Conservation (phyloP, 192 early-diverging fungal genomes). For the Coemansia pectinata region DNA sequence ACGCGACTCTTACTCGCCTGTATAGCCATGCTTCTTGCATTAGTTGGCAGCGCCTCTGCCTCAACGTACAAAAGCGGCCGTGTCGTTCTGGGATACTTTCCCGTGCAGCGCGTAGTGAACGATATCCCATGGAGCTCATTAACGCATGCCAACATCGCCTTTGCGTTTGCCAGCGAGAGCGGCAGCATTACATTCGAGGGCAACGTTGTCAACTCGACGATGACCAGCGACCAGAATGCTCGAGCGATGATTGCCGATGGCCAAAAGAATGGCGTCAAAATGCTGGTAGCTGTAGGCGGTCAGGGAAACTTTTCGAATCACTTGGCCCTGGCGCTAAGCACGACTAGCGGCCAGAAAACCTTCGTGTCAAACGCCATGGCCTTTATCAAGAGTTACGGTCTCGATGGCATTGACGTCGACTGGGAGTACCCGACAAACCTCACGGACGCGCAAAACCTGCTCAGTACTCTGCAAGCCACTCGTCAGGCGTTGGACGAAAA, state of each 20-base stretch:
- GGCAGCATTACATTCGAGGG: constrained; percentile 43
- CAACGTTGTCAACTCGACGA: constrained; percentile 53
- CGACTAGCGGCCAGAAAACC: constrained; percentile 49
- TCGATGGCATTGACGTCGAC: constrained; percentile 80
- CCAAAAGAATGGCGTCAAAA: constrained; percentile 52
- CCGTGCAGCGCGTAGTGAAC: constrained; percentile 41
- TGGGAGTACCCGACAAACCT: constrained; percentile 68
- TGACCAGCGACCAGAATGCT: constrained; percentile 50
- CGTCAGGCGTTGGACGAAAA: constrained; percentile 55
- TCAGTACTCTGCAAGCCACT: constrained; percentile 60
- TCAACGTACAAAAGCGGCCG: constrained; percentile 38
- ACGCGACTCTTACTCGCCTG: constrained; percentile 1
- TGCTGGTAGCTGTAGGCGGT: constrained; percentile 72
- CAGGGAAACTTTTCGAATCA: constrained; percentile 66
- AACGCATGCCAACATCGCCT: constrained; percentile 68
- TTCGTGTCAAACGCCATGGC: constrained; percentile 60
- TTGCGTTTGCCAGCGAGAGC: constrained; percentile 53
- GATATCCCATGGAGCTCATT: constrained; percentile 57
- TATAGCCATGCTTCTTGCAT: neutral
- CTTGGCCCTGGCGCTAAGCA: constrained; percentile 62
- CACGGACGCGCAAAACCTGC: constrained; percentile 63
- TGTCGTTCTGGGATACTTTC: constrained; percentile 53
- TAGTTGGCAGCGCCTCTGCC: neutral
- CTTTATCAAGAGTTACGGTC: constrained; percentile 58
- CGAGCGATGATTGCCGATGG: constrained; percentile 37